A percentile compares a stretch with the other conserved stretches of the same genome.
Conservation (phyloP, 495 filamentous ascomycete genomes). For the Xeromyces bisporus region DNA sequence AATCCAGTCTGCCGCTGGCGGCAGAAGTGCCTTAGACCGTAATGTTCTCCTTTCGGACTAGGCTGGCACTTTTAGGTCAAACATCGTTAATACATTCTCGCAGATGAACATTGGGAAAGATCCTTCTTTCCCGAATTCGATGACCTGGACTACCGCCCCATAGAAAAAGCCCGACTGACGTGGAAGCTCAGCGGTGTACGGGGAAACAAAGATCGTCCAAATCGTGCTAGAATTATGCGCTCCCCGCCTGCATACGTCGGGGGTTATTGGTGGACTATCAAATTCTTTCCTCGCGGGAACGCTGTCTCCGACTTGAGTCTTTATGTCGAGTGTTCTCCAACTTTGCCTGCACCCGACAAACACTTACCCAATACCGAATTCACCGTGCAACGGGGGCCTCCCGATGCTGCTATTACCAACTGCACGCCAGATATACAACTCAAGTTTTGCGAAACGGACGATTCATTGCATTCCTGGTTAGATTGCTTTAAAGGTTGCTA, state of each 20-base stretch:
- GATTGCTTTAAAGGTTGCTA: slow-evolving; percentile 21
- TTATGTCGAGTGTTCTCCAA: slow-evolving; percentile 44
- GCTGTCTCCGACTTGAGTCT: slow-evolving; percentile 43
- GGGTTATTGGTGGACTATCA: slow-evolving; percentile 52
- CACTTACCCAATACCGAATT: slow-evolving; percentile 24
- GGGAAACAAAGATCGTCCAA: slow-evolving; percentile 43
- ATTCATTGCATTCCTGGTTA: slow-evolving; percentile 13
- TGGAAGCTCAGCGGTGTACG: slow-evolving; percentile 45
- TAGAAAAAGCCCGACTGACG: slow-evolving; percentile 36
- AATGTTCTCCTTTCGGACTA: slow-evolving; percentile 6
- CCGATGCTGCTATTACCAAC: slow-evolving; percentile 15
- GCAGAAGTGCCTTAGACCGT: slow-evolving; percentile 39
- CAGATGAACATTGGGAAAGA: slow-evolving; percentile 42
- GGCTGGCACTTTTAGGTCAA: no score
- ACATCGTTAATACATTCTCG: no score
- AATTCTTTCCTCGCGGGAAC: slow-evolving; percentile 52
- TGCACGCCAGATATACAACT: slow-evolving; percentile 15
- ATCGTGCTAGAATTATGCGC: slow-evolving; percentile 40
- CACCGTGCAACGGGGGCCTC: slow-evolving; percentile 17
- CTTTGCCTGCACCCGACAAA: slow-evolving; percentile 22
- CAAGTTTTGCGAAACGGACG: slow-evolving; percentile 12
- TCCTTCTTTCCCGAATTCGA: slow-evolving; percentile 40
- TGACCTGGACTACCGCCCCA: slow-evolving; percentile 40
- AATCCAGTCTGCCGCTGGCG: slow-evolving; percentile 32
- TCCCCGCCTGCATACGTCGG: slow-evolving; percentile 41